phyloP scores from a whole-genome alignment of 352 stramenopile genomes.

The Globisporangium radiosum region DNA sequence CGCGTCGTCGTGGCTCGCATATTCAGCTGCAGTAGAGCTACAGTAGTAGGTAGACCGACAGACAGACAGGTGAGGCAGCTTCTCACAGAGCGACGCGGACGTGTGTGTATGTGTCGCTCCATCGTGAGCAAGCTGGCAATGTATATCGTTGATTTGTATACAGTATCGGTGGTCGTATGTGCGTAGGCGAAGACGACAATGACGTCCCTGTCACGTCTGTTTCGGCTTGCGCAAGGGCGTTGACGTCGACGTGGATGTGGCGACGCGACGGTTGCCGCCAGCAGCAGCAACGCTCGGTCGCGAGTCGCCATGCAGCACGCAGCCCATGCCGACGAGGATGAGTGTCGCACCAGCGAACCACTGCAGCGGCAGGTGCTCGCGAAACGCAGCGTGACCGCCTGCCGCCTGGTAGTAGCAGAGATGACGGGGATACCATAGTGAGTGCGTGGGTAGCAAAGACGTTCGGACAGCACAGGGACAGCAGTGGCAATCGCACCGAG shows the following conservation, averaged over 20 bases:
- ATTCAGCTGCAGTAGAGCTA: too few species aligned
- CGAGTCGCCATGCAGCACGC: slow-evolving; percentile 59
- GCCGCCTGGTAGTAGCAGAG: slow-evolving; percentile 24
- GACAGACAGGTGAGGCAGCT: too few species aligned
- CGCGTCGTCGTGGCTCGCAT: too few species aligned
- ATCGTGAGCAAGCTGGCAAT: neutral
- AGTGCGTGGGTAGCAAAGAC: neutral
- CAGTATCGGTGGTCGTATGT: too few species aligned
- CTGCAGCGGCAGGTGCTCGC: slow-evolving; percentile 55
- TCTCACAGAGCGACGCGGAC: too few species aligned
- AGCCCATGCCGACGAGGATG: slow-evolving; percentile 63
- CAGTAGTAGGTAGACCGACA: too few species aligned
- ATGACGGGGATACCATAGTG: too few species aligned
- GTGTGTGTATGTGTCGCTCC: too few species aligned
- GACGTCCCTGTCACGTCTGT: slow-evolving; percentile 12
- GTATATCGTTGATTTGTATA: slow-evolving; percentile 10
- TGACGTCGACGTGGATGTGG: too few species aligned
- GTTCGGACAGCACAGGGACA: neutral
- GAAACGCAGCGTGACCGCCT: slow-evolving; percentile 52
- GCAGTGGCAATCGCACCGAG: slow-evolving; percentile 23
- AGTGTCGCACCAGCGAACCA: slow-evolving; percentile 74
- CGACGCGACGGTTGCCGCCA: too few species aligned
- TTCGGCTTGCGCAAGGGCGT: slow-evolving; percentile 12
- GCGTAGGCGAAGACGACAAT: too few species aligned
- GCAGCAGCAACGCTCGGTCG: too few species aligned